These are phyloP conservation scores for Boletus tomentosulus DNA, from an alignment of 768 basidiomycete genomes.

Conservation along the genomic window DNA sequence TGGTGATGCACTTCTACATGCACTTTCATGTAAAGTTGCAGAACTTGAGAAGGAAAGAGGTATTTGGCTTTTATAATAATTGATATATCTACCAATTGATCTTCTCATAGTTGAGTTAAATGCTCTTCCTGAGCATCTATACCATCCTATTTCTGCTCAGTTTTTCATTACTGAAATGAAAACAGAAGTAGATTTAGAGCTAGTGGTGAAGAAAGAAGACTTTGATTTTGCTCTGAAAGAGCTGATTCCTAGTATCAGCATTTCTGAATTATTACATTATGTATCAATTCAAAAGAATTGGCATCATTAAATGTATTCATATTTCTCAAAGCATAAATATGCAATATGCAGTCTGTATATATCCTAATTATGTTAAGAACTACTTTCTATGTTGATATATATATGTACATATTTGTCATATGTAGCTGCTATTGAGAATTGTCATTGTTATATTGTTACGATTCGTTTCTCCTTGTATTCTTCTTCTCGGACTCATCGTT, in stretches of 20 bases:
- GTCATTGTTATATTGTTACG: no score
- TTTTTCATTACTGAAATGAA: slow-evolving; percentile 89
- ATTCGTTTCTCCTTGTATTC: no score
- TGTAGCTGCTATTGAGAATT: no score
- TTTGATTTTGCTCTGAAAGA: slow-evolving; percentile 70
- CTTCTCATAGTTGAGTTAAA: slow-evolving; percentile 39
- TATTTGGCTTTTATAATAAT: slow-evolving; percentile 26
- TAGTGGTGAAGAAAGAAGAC: slow-evolving; percentile 72
- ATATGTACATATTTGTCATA: no score
- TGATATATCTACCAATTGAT: not conserved
- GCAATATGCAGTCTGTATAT: no score
- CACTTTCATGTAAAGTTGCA: slow-evolving; percentile 86
- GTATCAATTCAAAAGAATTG: slow-evolving; percentile 41
- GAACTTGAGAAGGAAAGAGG: slow-evolving; percentile 74
- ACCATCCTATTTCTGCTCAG: slow-evolving; percentile 76
- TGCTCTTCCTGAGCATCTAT: slow-evolving; percentile 34
- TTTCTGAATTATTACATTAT: slow-evolving; percentile 85
- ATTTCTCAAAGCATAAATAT: no score
- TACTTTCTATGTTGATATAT: no score
- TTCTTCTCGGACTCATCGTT: no score
- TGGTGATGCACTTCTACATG: slow-evolving; percentile 92
- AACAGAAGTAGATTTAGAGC: slow-evolving; percentile 57
- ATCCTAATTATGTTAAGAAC: no score
- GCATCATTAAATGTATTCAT: not conserved
- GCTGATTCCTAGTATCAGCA: slow-evolving; percentile 78